These are phyloP conservation scores for Suhomyces bribrorum DNA, from an alignment of 1,139 yeast species.

Conservation along the genomic window DNA sequence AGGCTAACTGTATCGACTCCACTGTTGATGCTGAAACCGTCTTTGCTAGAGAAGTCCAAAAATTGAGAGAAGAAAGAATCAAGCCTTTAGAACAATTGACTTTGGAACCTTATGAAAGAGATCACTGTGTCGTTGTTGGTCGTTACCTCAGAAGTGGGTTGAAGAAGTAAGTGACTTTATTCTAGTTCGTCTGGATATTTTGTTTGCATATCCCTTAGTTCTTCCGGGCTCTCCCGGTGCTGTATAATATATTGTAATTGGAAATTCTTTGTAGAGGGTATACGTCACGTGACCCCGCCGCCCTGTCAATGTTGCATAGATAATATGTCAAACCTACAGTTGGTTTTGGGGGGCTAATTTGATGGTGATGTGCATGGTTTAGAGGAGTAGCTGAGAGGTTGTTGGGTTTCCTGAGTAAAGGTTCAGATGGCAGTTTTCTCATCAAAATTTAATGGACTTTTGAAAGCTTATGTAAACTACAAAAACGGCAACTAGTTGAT, in stretches of 20 bases:
- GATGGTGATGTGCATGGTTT: no score
- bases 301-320: no score
- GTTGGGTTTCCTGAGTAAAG: no score
- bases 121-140: conserved; percentile 98
- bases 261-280: not conserved
- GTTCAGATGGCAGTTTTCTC: no score
- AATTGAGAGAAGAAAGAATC: conserved; percentile 97
- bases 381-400: no score
- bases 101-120: conserved; percentile 99
- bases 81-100: conserved; percentile 98
- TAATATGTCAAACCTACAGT: no score
- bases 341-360: no score
- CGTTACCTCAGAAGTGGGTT: conserved; percentile 90
- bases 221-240: conserved; percentile 1
- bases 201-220: conserved; percentile 6
- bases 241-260: conserved; percentile 9
- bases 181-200: conserved; percentile 1
- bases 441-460: no score
- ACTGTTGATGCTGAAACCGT: conserved; percentile 99
- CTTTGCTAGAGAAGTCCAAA: conserved; percentile 98
- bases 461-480: no score
- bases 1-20: conserved; percentile 99
- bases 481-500: no score
- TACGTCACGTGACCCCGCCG: no score
- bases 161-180: conserved; percentile 39